A percentile compares a stretch with the other conserved stretches of the same genome.
phyloP scores from a whole-genome alignment of 805 yeast genomes.

The Teunomyces tritomae region DNA sequence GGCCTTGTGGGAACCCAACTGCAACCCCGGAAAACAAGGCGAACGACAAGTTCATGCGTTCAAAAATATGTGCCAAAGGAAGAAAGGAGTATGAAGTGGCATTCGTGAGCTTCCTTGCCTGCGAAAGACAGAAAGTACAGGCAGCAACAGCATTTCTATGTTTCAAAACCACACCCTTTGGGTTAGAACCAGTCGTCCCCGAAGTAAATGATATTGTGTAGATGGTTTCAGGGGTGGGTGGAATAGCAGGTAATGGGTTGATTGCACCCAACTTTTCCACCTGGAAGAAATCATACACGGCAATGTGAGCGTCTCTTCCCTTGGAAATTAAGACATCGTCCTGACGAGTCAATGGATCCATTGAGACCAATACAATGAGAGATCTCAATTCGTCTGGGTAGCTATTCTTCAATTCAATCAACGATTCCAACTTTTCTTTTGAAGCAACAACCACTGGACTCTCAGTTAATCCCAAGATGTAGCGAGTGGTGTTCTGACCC shows the following conservation, averaged over 20 bases:
- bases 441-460: constrained; percentile 48
- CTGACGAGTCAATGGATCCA: constrained; percentile 24
- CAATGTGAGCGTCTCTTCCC: constrained; percentile 20
- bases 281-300: constrained; percentile 22
- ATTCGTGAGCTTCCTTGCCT: constrained; percentile 9
- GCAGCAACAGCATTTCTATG: constrained; percentile 20
- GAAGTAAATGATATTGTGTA: constrained; percentile 50
- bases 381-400: constrained; percentile 22
- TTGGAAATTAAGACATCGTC: constrained; percentile 11
- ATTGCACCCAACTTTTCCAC: constrained; percentile 39
- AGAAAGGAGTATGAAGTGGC: constrained; percentile 18
- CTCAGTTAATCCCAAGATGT: constrained; percentile 59
- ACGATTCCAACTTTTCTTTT: constrained; percentile 26
- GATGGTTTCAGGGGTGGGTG: constrained; percentile 32
- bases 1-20: constrained; percentile 30
- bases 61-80: constrained; percentile 26
- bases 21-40: constrained; percentile 15
- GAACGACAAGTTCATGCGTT: constrained; percentile 14
- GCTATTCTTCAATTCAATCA: constrained; percentile 28
- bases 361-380: constrained; percentile 35
- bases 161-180: constrained; percentile 68
- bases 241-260: constrained; percentile 21
- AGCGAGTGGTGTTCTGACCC: constrained; percentile 58
- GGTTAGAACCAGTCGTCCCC: constrained; percentile 66
- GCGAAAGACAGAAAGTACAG: constrained; percentile 9